Evolutionary conservation across 345 rosid genomes (phyloP).

Genomic region (Moringa oleifera): DNA sequence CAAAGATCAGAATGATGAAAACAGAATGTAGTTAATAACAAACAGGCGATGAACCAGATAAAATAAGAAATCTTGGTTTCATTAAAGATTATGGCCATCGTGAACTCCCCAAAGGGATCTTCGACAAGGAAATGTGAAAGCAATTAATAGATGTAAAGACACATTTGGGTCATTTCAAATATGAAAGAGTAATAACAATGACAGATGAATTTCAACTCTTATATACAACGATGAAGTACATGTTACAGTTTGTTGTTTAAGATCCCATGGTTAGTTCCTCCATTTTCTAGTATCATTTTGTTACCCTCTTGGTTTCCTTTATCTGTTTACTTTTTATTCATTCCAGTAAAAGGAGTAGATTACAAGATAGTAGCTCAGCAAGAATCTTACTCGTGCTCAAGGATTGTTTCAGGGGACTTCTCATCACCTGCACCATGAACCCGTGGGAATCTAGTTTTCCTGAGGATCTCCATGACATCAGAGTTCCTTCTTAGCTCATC

Average conservation of each 20-base stretch:
- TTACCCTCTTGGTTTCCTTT: not conserved
- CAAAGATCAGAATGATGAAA: not conserved
- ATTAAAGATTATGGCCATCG: no score
- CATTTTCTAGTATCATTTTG: no score
- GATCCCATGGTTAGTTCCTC: no score
- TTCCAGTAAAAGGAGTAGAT: not conserved
- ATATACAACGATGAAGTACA: not conserved
- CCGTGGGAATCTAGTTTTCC: slow-evolving; percentile 90
- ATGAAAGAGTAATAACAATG: no score
- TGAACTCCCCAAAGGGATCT: not conserved
- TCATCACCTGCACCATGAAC: slow-evolving; percentile 48
- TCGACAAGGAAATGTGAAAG: not conserved
- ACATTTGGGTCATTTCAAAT: not conserved
- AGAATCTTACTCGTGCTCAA: slow-evolving; percentile 82
- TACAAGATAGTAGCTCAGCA: slow-evolving; percentile 6
- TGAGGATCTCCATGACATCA: slow-evolving; percentile 95
- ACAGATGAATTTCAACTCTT: not conserved
- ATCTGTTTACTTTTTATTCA: not conserved
- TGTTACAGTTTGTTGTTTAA: not conserved
- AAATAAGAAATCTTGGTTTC: not conserved
- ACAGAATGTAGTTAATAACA: not conserved
- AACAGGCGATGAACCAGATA: not conserved
- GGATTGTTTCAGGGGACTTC: slow-evolving; percentile 91
- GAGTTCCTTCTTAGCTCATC: slow-evolving; percentile 88
- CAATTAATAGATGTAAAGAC: slow-evolving; percentile 1